A percentile compares a stretch with the other conserved stretches of the same genome.
phyloP scores from a whole-genome alignment of 352 stramenopile species.

The Phytopythium ostracodes region DNA sequence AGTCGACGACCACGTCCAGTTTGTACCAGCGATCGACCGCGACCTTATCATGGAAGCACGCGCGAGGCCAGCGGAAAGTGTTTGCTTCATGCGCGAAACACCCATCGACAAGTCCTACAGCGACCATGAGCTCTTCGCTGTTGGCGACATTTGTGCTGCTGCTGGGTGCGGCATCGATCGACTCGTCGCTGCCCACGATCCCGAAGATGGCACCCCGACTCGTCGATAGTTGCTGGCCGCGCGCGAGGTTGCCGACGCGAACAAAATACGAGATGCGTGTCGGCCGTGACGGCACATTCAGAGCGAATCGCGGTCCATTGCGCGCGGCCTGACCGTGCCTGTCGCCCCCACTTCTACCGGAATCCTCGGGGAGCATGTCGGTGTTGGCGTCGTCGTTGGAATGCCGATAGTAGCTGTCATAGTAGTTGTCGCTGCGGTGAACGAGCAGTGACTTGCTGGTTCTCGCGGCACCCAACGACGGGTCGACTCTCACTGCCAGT shows the following conservation, averaged over 20 bases:
- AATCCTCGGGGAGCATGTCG: slow-evolving; percentile 9
- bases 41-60: slow-evolving; percentile 44
- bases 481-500: slow-evolving; percentile 51
- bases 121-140: slow-evolving; percentile 59
- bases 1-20: slow-evolving; percentile 91
- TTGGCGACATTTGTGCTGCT: slow-evolving; percentile 1
- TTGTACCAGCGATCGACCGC: slow-evolving; percentile 91
- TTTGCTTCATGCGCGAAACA: slow-evolving; percentile 75
- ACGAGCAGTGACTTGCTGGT: slow-evolving; percentile 72
- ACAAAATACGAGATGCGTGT: slow-evolving; percentile 81
- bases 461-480: slow-evolving; percentile 56
- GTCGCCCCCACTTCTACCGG: slow-evolving; percentile 9
- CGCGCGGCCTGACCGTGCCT: slow-evolving; percentile 19
- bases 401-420: slow-evolving; percentile 8
- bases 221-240: slow-evolving; percentile 31
- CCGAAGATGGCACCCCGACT: slow-evolving; percentile 70
- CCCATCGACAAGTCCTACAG: slow-evolving; percentile 59
- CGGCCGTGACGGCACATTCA: slow-evolving; percentile 22
- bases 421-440: slow-evolving; percentile 7
- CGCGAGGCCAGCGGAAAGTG: slow-evolving; percentile 45
- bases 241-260: slow-evolving; percentile 41
- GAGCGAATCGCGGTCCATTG: slow-evolving; percentile 44
- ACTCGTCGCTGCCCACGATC: slow-evolving; percentile 16
- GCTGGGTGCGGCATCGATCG: slow-evolving; percentile 2
- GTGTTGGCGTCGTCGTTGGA: slow-evolving; percentile 22